Conservation (phyloP, 2,329 filamentous ascomycete genomes). For the Calonectria naviculata region DNA sequence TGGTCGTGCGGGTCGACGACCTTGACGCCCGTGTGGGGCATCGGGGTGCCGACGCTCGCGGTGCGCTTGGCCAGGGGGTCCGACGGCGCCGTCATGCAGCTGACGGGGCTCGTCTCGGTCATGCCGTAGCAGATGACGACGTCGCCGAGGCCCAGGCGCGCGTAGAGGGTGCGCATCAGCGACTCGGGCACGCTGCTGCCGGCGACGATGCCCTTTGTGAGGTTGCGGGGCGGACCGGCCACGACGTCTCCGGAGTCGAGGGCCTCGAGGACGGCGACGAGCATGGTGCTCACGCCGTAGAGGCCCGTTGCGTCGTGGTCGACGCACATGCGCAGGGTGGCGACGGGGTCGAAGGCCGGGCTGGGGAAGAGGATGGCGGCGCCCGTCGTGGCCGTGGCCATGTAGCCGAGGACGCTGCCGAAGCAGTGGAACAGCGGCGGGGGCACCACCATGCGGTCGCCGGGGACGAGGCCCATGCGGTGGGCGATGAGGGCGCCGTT, state of each 20-base stretch:
- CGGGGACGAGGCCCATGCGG: slow-evolving; percentile 81
- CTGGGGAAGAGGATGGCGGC: slow-evolving; percentile 86
- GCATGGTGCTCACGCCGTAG: slow-evolving; percentile 96
- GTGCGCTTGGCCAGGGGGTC: slow-evolving; percentile 81
- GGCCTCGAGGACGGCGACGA: slow-evolving; percentile 85
- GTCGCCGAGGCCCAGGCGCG: slow-evolving; percentile 79
- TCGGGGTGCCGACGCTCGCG: slow-evolving; percentile 79
- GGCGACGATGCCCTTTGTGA: slow-evolving; percentile 92
- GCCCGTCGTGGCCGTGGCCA: slow-evolving; percentile 88
- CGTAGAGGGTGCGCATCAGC: slow-evolving; percentile 82
- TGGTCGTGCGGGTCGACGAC: slow-evolving; percentile 78
- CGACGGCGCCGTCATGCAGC: slow-evolving; percentile 83
- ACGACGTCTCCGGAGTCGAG: slow-evolving; percentile 60
- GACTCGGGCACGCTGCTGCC: slow-evolving; percentile 86
- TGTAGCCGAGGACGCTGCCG: slow-evolving; percentile 91
- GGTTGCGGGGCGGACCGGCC: slow-evolving; percentile 41
- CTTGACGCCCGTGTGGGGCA: slow-evolving; percentile 84
- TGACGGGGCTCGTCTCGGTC: slow-evolving; percentile 87
- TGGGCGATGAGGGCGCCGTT: slow-evolving; percentile 88
- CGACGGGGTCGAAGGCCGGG: slow-evolving; percentile 86
- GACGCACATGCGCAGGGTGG: slow-evolving; percentile 69
- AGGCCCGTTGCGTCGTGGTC: slow-evolving; percentile 71
- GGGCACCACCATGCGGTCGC: slow-evolving; percentile 85
- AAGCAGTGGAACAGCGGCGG: slow-evolving; percentile 93
- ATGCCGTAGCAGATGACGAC: slow-evolving; percentile 96